Evolutionary conservation across 352 stramenopile genomes (phyloP).

Genomic region (Phytophthora europaea): DNA sequence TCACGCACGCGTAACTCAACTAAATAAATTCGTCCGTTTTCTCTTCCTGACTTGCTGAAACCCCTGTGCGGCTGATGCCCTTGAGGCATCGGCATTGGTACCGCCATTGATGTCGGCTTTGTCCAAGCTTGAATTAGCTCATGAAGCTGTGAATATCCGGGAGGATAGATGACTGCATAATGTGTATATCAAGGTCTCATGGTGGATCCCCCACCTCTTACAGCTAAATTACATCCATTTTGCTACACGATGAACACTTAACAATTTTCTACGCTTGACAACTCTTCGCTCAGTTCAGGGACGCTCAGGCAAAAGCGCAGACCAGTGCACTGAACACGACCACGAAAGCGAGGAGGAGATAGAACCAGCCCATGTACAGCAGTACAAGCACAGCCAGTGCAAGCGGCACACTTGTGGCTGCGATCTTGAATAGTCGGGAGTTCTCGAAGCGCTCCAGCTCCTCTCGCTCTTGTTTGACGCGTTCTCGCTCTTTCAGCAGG

Average conservation of each 20-base stretch:
- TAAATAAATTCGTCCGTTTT: slow-evolving; percentile 1
- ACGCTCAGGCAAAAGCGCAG: neutral
- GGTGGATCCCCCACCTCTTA: no score
- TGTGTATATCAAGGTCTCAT: no score
- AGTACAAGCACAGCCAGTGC: neutral
- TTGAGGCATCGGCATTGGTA: neutral
- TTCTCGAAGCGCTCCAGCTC: slow-evolving; percentile 5
- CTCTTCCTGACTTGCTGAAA: neutral
- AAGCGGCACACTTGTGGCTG: neutral
- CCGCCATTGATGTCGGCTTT: neutral
- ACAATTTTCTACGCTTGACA: neutral
- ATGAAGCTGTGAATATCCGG: no score
- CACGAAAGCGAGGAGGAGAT: neutral
- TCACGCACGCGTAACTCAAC: neutral
- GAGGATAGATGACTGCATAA: no score
- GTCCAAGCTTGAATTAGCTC: no score
- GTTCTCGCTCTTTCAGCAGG: neutral
- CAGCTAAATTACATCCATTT: neutral
- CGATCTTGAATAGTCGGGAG: neutral
- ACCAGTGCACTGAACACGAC: neutral
- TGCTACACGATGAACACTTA: neutral
- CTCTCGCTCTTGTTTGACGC: neutral
- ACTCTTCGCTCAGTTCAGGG: neutral
- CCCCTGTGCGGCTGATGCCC: neutral
- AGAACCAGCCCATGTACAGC: slow-evolving; percentile 15